phyloP scores from a whole-genome alignment of 306 rosid genomes.

The Sophora flavescens region DNA sequence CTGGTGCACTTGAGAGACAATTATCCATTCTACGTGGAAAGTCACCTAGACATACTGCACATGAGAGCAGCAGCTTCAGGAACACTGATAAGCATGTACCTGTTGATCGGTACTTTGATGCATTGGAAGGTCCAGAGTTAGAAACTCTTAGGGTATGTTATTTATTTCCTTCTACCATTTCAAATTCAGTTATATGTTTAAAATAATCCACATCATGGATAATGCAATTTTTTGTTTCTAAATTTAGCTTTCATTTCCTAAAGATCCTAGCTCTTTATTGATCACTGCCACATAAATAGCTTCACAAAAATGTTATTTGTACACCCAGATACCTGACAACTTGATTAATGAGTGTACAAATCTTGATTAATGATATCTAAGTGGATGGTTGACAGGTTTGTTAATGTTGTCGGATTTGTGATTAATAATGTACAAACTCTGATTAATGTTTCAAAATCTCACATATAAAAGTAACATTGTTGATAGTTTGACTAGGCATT shows the following conservation, averaged over 20 bases:
- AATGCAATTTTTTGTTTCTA: background rate
- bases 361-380: no score
- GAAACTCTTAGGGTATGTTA: slow-evolving; percentile 78
- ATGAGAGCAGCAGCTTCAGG: slow-evolving; percentile 42
- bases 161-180: background rate
- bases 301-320: no score
- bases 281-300: background rate
- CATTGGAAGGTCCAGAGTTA: slow-evolving; percentile 71
- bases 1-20: slow-evolving; percentile 80
- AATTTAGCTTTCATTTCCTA: background rate
- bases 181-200: slow-evolving; percentile 9
- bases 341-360: no score
- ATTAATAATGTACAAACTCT: no score
- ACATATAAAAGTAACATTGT: no score
- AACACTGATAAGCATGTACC: slow-evolving; percentile 55
- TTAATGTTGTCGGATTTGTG: no score
- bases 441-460: no score
- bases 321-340: no score
- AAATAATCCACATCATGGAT: background rate
- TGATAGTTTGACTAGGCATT: background rate
- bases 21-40: slow-evolving; percentile 71
- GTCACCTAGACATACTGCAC: slow-evolving; percentile 33
- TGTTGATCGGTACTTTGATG: slow-evolving; percentile 76
- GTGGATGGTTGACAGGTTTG: no score
- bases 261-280: background rate